These are phyloP conservation scores for Auricularia sp. DNA, from an alignment of 768 basidiomycete genomes.

Conservation along the genomic window DNA sequence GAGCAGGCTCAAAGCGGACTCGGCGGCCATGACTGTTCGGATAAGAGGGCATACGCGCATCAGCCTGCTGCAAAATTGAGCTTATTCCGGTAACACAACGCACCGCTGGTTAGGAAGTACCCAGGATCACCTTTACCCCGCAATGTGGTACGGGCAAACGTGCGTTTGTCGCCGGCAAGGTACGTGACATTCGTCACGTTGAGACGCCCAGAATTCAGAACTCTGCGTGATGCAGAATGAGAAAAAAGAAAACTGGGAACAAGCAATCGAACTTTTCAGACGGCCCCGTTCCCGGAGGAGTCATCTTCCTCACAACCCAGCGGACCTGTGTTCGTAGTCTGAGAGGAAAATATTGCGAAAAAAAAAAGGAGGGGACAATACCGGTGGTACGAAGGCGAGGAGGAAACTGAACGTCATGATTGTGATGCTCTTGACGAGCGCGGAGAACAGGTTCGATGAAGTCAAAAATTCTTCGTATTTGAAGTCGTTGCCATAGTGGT, in stretches of 20 bases:
- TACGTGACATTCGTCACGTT: conserved; percentile 60
- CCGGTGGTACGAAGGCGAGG: conserved; percentile 15
- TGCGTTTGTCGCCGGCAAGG: conserved; percentile 36
- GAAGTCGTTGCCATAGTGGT: conserved; percentile 60
- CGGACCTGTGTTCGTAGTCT: conserved; percentile 35
- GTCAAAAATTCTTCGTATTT: conserved; percentile 59
- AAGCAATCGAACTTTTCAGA: not conserved
- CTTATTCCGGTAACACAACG: not conserved
- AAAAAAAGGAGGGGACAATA: conserved; percentile 11
- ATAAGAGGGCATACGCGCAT: not conserved
- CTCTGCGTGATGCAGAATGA: conserved; percentile 25
- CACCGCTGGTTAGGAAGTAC: conserved; percentile 49
- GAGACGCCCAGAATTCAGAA: conserved; percentile 50
- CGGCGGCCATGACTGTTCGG: conserved; percentile 57
- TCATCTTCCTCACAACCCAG: conserved; percentile 42
- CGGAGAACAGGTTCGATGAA: conserved; percentile 18
- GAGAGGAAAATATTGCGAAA: not conserved
- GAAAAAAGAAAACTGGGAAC: not conserved
- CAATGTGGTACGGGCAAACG: conserved; percentile 51
- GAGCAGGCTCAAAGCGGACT: conserved; percentile 65
- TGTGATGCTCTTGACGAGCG: conserved; percentile 29
- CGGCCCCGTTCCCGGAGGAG: conserved; percentile 20
- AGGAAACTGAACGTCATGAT: conserved; percentile 11
- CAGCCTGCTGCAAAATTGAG: not conserved
- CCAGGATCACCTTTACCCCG: conserved; percentile 70